Evolutionary conservation across 2,329 filamentous ascomycete species (phyloP).

Genomic region (Pseudogymnoascus sp.): DNA sequence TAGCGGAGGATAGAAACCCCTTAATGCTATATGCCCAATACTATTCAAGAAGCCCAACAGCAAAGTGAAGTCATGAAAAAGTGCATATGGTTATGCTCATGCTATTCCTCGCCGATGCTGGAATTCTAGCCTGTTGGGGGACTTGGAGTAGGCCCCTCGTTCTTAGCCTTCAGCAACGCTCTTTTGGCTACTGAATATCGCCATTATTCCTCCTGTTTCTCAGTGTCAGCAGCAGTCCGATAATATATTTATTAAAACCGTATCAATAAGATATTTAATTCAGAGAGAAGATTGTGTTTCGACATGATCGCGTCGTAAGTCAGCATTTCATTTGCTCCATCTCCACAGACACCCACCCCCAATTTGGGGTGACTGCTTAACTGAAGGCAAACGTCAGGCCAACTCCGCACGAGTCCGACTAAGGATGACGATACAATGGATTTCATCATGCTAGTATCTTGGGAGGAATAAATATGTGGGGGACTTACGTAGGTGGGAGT

Average conservation of each 20-base stretch:
- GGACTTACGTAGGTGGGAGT: not conserved
- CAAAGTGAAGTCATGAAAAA: not conserved
- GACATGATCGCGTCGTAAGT: constrained; percentile 35
- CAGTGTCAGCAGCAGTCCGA: not conserved
- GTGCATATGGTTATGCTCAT: not conserved
- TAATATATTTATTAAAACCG: not conserved
- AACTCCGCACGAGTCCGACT: constrained; percentile 58
- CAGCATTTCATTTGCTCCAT: constrained; percentile 20
- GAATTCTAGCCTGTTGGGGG: not conserved
- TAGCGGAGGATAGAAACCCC: not conserved
- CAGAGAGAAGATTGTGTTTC: constrained; percentile 50
- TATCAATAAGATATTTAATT: constrained; percentile 18
- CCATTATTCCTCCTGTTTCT: not conserved
- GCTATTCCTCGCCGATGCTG: not conserved
- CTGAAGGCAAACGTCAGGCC: constrained; percentile 15
- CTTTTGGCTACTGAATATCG: not conserved
- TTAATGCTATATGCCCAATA: not conserved
- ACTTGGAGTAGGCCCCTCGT: not conserved
- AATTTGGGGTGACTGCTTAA: constrained; percentile 18
- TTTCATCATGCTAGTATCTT: constrained; percentile 65
- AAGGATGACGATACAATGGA: constrained; percentile 91
- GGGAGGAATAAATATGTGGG: not conserved
- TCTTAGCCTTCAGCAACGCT: not conserved
- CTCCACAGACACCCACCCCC: constrained; percentile 12
- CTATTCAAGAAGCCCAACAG: not conserved